phyloP scores from a whole-genome alignment of 2,329 filamentous ascomycete species.

The Talaromyces funiculosus region DNA sequence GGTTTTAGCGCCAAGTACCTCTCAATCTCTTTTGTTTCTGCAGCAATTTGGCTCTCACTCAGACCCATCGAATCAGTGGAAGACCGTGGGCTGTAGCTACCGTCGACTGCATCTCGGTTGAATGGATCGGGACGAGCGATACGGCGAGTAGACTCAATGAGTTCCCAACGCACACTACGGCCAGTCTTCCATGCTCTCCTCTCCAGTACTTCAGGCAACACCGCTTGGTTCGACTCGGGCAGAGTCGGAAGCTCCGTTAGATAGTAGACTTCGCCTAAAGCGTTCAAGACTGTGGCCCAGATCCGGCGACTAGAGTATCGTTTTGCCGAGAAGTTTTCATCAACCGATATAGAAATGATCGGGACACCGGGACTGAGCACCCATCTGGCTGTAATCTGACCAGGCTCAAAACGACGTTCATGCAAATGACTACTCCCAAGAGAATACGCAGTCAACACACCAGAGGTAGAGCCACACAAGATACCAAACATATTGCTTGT shows the following conservation, averaged over 20 bases:
- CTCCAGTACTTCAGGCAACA: conserved; percentile 47
- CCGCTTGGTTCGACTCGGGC: conserved; percentile 38
- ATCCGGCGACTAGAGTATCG: conserved; percentile 65
- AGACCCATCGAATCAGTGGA: conserved; percentile 69
- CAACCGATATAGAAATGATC: conserved; percentile 75
- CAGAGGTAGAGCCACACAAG: conserved; percentile 74
- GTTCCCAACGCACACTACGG: conserved; percentile 71
- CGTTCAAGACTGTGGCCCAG: conserved; percentile 92
- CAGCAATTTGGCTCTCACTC: conserved; percentile 61
- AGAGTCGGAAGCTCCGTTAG: conserved; percentile 60
- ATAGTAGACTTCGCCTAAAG: conserved; percentile 85
- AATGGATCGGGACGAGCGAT: conserved; percentile 66
- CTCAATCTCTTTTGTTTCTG: conserved; percentile 78
- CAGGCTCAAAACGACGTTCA: conserved; percentile 59
- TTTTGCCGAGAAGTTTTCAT: conserved; percentile 71
- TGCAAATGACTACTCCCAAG: conserved; percentile 59
- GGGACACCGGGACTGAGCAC: conserved; percentile 87
- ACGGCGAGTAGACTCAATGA: conserved; percentile 72
- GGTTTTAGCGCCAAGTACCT: conserved; percentile 67
- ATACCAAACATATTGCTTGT: conserved; percentile 78
- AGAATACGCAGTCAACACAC: conserved; percentile 76
- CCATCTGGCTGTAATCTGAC: conserved; percentile 84
- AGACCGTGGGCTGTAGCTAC: conserved; percentile 74
- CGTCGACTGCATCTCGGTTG: conserved; percentile 60
- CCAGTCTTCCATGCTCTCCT: conserved; percentile 74